phyloP scores from a whole-genome alignment of 257 asterid genomes.

The Solanum piurae region DNA sequence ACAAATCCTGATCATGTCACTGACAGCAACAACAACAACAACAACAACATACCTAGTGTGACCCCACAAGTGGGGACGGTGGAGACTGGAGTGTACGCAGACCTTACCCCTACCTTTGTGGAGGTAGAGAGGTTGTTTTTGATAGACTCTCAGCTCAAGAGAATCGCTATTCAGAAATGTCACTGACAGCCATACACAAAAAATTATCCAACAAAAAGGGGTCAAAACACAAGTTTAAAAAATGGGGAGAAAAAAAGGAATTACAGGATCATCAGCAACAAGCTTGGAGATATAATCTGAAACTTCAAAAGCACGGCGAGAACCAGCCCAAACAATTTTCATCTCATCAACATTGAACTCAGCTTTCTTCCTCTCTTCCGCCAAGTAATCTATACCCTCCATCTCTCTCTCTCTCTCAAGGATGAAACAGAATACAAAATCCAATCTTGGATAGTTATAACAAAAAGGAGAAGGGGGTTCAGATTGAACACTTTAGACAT shows the following conservation, averaged over 20 bases:
- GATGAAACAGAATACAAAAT: neutral
- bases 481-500: neutral
- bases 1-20: neutral
- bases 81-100: neutral
- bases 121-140: neutral
- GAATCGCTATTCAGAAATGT: neutral
- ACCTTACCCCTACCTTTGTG: neutral
- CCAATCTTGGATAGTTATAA: neutral
- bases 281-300: slow-evolving; percentile 92
- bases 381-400: slow-evolving; percentile 67
- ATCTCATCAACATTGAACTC: slow-evolving; percentile 71
- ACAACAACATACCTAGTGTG: neutral
- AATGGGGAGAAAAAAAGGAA: neutral
- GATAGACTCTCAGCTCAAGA: neutral
- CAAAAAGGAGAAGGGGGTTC: neutral
- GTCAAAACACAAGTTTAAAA: neutral
- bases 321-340: slow-evolving; percentile 98
- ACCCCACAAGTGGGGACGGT: neutral
- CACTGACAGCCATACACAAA: neutral
- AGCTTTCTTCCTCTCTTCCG: slow-evolving; percentile 76
- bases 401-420: slow-evolving; percentile 3
- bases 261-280: slow-evolving; percentile 89
- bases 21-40: neutral
- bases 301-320: slow-evolving; percentile 45
- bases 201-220: neutral